Percentiles rank a stretch among this genome's conserved stretches.
These are phyloP conservation scores for Trametes meyenii DNA, from an alignment of 768 basidiomycete genomes.

Conservation along the genomic window DNA sequence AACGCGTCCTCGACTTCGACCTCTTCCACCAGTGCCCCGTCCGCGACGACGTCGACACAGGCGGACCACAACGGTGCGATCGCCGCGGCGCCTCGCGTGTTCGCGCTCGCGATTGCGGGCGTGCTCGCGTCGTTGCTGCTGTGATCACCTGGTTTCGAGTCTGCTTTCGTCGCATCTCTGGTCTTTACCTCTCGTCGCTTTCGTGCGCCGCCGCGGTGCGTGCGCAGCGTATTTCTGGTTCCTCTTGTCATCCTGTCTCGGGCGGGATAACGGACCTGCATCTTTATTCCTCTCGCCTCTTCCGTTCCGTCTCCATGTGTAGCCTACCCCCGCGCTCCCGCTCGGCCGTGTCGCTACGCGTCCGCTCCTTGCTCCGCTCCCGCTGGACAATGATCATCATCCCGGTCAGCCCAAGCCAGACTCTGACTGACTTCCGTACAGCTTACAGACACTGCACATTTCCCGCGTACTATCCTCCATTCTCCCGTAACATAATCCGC, in stretches of 20 bases:
- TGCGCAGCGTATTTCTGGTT: background rate
- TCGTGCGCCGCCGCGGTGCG: background rate
- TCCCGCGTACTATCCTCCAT: background rate
- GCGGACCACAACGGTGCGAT: background rate
- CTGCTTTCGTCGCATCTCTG: background rate
- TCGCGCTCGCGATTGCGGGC: slow-evolving; percentile 8
- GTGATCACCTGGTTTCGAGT: background rate
- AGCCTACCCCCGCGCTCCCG: background rate
- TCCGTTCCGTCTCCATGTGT: background rate
- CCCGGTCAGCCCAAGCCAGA: too few species aligned
- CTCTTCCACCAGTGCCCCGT: background rate
- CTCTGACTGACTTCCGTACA: too few species aligned
- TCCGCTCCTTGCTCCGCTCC: background rate
- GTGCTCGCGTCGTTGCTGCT: slow-evolving; percentile 8
- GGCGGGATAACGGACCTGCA: slow-evolving; percentile 4
- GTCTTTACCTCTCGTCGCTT: background rate
- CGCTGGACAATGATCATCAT: background rate
- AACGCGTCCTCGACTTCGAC: slow-evolving; percentile 2
- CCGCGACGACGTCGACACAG: background rate
- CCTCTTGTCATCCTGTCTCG: background rate
- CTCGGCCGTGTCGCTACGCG: background rate
- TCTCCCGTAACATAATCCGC: background rate
- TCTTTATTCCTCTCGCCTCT: background rate
- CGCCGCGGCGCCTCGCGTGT: background rate
- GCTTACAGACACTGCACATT: background rate